Base-by-base conservation (phyloP, 768 basidiomycete species). In the Holtermanniella nyarrowii region DNA sequence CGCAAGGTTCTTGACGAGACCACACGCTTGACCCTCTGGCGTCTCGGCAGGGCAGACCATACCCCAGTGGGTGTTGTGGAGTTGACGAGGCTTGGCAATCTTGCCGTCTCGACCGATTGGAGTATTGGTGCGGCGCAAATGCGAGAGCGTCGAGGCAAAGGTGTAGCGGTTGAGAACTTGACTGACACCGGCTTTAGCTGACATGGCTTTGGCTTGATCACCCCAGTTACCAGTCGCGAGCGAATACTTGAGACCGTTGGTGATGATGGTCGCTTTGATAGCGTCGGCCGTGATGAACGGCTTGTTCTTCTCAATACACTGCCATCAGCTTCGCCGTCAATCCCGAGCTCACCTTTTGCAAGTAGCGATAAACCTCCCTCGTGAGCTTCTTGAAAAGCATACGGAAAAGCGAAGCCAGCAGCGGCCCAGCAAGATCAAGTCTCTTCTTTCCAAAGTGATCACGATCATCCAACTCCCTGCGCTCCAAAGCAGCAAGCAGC, bases 21-120 rank as follows among this genome's bases (percentile, higher is more conserved):
- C 95, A 74, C 95, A 99, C 55, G 95, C 95, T 71, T 97, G 95
- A 43, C 95, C 95, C 81, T 99, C 95, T 1, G 95, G 95, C 3
- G 95, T 99, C 72, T 99, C 95, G 37, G 95, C 95, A 41, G 95
- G 95, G 68, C 95, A 99, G 18, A 99, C 95, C 95, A 99, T 97
- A 31, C 95, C 95, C 95, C 95, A 99, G 64, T 99, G 95, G 0
- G 95, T 96, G 65, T 99, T 99, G 72, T 99, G 95, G 50, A 99
- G 76, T 63, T 99, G 95, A 62, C 95, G 95, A 51, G 95, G 95
- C 70, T 97, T 97, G 43, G 95, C 95, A 54, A 97, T 97, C 75
- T 99, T 99, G 51, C 91, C 91, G 71, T 97, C 95, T 53, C 95
- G 85, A 50, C 95, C 95, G 45, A 99, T 81, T 1, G 95, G 95